phyloP scores from a whole-genome alignment of 2,329 filamentous ascomycete genomes.

The Beauveria sp. region DNA sequence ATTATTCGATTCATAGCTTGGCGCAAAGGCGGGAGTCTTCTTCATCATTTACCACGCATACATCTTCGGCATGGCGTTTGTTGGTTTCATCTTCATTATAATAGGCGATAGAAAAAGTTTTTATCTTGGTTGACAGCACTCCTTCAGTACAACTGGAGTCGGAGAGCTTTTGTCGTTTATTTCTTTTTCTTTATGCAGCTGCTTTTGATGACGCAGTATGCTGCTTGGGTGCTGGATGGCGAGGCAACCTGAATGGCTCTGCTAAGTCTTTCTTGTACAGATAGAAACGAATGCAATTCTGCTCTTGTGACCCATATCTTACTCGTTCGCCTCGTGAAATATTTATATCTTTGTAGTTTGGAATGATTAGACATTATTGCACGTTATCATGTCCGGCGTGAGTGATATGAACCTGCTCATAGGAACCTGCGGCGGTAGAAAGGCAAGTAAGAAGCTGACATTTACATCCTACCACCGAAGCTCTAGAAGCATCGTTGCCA shows the following conservation, averaged over 20 bases:
- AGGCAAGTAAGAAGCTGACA: neutral
- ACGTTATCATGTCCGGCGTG: too few relatives aligned
- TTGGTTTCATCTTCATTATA: constrained; percentile 5
- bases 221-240: neutral
- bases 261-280: constrained; percentile 4
- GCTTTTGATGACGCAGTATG: neutral
- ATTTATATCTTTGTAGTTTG: neutral
- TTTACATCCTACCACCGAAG: neutral
- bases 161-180: constrained; percentile 6
- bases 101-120: constrained; percentile 12
- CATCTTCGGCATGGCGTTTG: constrained; percentile 9
- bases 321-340: neutral
- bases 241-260: constrained; percentile 7
- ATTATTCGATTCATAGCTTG: constrained; percentile 10
- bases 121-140: constrained; percentile 2
- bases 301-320: neutral
- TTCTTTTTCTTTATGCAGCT: neutral
- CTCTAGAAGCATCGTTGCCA: neutral
- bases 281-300: neutral
- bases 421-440: neutral
- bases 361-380: neutral
- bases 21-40: constrained; percentile 7
- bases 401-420: neutral
- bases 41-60: neutral
- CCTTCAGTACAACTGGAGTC: constrained; percentile 3